These are phyloP conservation scores for Dactylellina drechsleri DNA, from an alignment of 2,329 filamentous ascomycete genomes.

Conservation along the genomic window DNA sequence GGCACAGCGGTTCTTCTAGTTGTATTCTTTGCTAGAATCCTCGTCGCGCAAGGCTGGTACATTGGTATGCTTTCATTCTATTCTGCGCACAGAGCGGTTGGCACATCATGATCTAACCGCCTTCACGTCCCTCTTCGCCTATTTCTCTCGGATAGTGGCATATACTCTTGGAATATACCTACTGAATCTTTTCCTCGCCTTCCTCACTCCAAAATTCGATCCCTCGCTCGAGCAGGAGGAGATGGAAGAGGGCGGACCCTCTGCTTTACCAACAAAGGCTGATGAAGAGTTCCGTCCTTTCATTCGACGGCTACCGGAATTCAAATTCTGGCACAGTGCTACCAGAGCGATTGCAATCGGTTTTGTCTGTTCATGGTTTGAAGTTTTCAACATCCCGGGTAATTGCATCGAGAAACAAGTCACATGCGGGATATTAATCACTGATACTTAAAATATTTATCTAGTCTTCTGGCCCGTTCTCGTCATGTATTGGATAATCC, in stretches of 20 bases:
- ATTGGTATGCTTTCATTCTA: slow-evolving; percentile 74
- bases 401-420: neutral
- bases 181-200: slow-evolving; percentile 97
- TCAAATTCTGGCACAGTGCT: slow-evolving; percentile 99
- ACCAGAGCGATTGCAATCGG: slow-evolving; percentile 85
- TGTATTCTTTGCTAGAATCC: slow-evolving; percentile 87
- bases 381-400: slow-evolving; percentile 86
- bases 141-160: slow-evolving; percentile 71
- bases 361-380: slow-evolving; percentile 90
- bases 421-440: no score
- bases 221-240: slow-evolving; percentile 94
- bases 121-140: neutral
- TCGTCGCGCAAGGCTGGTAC: slow-evolving; percentile 97
- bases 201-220: slow-evolving; percentile 98
- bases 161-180: slow-evolving; percentile 99
- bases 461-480: slow-evolving; percentile 96
- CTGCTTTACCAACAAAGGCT: slow-evolving; percentile 87
- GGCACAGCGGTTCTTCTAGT: slow-evolving; percentile 79
- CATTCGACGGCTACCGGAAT: slow-evolving; percentile 93
- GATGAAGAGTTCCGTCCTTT: slow-evolving; percentile 99
- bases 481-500: slow-evolving; percentile 98
- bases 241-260: slow-evolving; percentile 87
- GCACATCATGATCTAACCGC: no score
- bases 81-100: no score
- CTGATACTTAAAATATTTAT: no score